phyloP scores from a whole-genome alignment of 805 yeast species.

The Candida morakotiae region DNA sequence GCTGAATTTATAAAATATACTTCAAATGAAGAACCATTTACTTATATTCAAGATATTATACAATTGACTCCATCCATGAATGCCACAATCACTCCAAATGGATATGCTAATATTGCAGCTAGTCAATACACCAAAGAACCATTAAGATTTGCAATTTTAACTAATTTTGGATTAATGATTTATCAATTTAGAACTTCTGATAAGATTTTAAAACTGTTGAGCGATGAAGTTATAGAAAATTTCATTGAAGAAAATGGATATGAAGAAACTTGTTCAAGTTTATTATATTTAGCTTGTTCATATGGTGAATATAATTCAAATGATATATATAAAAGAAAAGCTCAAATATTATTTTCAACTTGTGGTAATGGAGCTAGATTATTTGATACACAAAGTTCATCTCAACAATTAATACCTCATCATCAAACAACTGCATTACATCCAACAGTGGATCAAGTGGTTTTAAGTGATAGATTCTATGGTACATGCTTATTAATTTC shows the following conservation, averaged over 20 bases:
- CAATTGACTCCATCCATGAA: slow-evolving; percentile 67
- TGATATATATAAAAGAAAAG: slow-evolving; percentile 39
- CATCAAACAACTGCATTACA: slow-evolving; percentile 16
- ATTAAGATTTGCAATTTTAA: slow-evolving; percentile 74
- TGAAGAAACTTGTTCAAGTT: slow-evolving; percentile 86
- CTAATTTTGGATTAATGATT: slow-evolving; percentile 72
- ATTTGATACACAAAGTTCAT: slow-evolving; percentile 15
- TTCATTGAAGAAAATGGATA: slow-evolving; percentile 79
- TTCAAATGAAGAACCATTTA: slow-evolving; percentile 16
- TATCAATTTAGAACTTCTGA: slow-evolving; percentile 80
- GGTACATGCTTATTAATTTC: slow-evolving; percentile 79
- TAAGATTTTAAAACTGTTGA: slow-evolving; percentile 64
- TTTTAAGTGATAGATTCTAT: slow-evolving; percentile 85
- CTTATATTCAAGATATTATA: slow-evolving; percentile 64
- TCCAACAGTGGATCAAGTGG: slow-evolving; percentile 65
- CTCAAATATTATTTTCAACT: slow-evolving; percentile 48
- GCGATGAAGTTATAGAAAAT: slow-evolving; percentile 61
- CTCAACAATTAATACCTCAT: slow-evolving; percentile 8
- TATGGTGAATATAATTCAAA: slow-evolving; percentile 52
- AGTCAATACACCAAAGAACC: slow-evolving; percentile 72
- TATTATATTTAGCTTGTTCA: slow-evolving; percentile 79
- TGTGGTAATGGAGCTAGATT: slow-evolving; percentile 52
- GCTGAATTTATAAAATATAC: slow-evolving; percentile 58
- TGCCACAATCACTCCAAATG: slow-evolving; percentile 71
- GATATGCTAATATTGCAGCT: slow-evolving; percentile 82